These are phyloP conservation scores for Mucor lusitanicus DNA, from an alignment of 371 early-diverging fungal genomes.

Conservation along the genomic window DNA sequence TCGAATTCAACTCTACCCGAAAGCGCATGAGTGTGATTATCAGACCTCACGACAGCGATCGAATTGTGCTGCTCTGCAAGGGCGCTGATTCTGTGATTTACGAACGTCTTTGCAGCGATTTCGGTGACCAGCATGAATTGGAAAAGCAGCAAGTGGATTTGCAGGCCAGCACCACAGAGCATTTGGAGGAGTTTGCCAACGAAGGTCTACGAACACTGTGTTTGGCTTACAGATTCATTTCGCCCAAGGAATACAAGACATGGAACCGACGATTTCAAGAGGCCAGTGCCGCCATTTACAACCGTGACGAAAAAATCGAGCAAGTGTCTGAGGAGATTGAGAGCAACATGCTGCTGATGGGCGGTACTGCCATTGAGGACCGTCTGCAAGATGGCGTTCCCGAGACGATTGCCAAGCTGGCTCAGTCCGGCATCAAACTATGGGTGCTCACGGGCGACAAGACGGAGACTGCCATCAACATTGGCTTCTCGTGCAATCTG, in stretches of 20 bases:
- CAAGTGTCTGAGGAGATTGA: slow-evolving; percentile 84
- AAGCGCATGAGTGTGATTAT: slow-evolving; percentile 75
- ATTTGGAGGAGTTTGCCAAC: slow-evolving; percentile 87
- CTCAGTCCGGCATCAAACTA: slow-evolving; percentile 89
- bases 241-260: slow-evolving; percentile 70
- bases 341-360: slow-evolving; percentile 68
- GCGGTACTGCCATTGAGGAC: slow-evolving; percentile 93
- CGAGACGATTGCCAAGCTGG: slow-evolving; percentile 86
- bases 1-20: slow-evolving; percentile 73
- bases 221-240: slow-evolving; percentile 78
- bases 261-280: slow-evolving; percentile 79
- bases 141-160: slow-evolving; percentile 22
- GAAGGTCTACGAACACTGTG: slow-evolving; percentile 93
- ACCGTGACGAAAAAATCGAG: slow-evolving; percentile 81
- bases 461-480: slow-evolving; percentile 97
- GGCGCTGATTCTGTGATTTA: slow-evolving; percentile 79
- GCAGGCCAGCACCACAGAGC: slow-evolving; percentile 53
- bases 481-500: slow-evolving; percentile 88
- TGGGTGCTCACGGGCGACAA: slow-evolving; percentile 99
- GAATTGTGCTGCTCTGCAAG: slow-evolving; percentile 72
- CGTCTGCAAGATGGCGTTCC: slow-evolving; percentile 92
- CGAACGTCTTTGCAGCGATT: slow-evolving; percentile 43
- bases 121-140: slow-evolving; percentile 32
- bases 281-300: slow-evolving; percentile 78
- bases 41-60: slow-evolving; percentile 53